These are phyloP conservation scores for Colletotrichum graminicola DNA, from an alignment of 2,329 filamentous ascomycete species.

Conservation along the genomic window DNA sequence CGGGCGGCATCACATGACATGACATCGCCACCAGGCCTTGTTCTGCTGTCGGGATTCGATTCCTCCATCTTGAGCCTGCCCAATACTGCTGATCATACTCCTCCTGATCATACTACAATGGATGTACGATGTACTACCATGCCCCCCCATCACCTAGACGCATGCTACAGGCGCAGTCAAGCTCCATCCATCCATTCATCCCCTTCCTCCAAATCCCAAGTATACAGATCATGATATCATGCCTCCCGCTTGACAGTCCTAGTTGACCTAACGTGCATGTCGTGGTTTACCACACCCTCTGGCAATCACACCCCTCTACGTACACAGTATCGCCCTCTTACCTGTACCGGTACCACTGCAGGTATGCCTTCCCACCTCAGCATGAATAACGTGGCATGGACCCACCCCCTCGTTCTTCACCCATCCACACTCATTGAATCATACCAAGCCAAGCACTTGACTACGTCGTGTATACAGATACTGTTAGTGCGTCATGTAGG, in stretches of 20 bases:
- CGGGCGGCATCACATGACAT: background rate
- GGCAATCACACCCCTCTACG: too few species aligned
- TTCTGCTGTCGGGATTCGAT: background rate
- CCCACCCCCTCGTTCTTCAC: background rate
- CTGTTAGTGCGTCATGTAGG: too few species aligned
- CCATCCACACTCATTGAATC: background rate
- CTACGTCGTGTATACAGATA: background rate
- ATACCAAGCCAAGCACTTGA: background rate
- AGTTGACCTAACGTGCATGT: background rate
- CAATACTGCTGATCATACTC: background rate
- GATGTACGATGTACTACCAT: background rate
- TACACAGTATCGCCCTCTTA: too few species aligned
- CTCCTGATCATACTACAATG: background rate
- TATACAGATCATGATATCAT: slow-evolving; percentile 26
- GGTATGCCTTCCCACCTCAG: slow-evolving; percentile 11
- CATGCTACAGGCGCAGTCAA: background rate
- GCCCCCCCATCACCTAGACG: background rate
- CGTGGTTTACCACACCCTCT: too few species aligned
- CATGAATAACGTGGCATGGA: slow-evolving; percentile 2
- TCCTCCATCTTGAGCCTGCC: background rate
- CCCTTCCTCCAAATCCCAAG: too few species aligned
- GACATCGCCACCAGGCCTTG: slow-evolving; percentile 20
- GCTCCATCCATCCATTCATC: too few species aligned
- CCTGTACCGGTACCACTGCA: background rate
- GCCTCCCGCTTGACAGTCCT: slow-evolving; percentile 9